A percentile compares a stretch with the other conserved stretches of the same genome.
These are phyloP conservation scores for Colletotrichum eremochloae DNA, from an alignment of 2,329 filamentous ascomycete genomes.

Conservation along the genomic window DNA sequence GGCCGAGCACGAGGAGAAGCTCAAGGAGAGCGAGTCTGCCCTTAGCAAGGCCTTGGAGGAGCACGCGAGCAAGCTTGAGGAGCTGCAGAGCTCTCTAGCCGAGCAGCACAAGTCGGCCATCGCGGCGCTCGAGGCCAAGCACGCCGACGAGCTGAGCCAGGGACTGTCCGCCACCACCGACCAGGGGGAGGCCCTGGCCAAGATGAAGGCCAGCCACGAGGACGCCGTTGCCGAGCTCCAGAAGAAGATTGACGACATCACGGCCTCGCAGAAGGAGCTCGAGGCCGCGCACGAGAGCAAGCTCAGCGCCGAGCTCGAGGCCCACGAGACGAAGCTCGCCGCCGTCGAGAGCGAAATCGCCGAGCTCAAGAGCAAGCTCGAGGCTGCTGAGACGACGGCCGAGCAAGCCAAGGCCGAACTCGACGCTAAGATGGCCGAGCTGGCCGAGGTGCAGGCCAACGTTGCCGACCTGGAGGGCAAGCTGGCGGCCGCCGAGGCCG, in stretches of 20 bases:
- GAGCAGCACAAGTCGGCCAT: slow-evolving; percentile 65
- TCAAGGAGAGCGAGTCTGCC: slow-evolving; percentile 54
- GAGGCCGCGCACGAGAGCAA: slow-evolving; percentile 61
- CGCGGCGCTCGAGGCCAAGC: slow-evolving; percentile 65
- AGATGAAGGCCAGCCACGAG: slow-evolving; percentile 66
- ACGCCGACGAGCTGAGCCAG: slow-evolving; percentile 64
- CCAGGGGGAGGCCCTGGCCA: slow-evolving; percentile 63
- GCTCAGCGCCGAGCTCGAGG: slow-evolving; percentile 60
- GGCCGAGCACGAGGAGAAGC: slow-evolving; percentile 55
- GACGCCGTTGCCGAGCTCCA: slow-evolving; percentile 62
- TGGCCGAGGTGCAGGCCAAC: slow-evolving; percentile 55
- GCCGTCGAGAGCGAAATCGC: slow-evolving; percentile 66
- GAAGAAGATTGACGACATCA: slow-evolving; percentile 67
- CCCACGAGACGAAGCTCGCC: slow-evolving; percentile 60
- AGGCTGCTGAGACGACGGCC: slow-evolving; percentile 61
- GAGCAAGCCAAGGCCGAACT: slow-evolving; percentile 59
- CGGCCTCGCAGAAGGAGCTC: slow-evolving; percentile 60
- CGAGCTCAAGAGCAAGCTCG: slow-evolving; percentile 63
- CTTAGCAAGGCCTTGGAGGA: slow-evolving; percentile 59
- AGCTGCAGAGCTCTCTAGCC: slow-evolving; percentile 62
- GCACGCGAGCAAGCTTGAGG: slow-evolving; percentile 63
- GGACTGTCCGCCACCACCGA: slow-evolving; percentile 59
- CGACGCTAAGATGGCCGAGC: slow-evolving; percentile 57
- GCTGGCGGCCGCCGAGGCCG: slow-evolving; percentile 60
- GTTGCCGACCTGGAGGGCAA: slow-evolving; percentile 60